Percentiles rank a stretch among this genome's conserved stretches.
These are phyloP conservation scores for Chalaropsis thielavioides DNA, from an alignment of 2,329 filamentous ascomycete species.

Conservation along the genomic window DNA sequence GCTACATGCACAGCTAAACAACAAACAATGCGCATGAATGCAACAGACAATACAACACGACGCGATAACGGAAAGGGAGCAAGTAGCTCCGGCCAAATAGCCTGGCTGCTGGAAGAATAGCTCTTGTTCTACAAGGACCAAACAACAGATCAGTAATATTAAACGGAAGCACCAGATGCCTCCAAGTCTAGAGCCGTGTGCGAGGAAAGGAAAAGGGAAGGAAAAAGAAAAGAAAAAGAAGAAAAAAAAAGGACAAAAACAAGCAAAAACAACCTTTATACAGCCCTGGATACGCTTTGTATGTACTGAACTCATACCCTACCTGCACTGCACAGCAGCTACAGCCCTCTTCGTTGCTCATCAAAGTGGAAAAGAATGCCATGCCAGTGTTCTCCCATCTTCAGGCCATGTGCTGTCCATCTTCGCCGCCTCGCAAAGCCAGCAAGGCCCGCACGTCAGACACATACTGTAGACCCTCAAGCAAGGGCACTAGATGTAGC, in stretches of 20 bases:
- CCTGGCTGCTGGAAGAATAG: too few relatives aligned
- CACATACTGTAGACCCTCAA: conserved; percentile 91
- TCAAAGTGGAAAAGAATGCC: not conserved
- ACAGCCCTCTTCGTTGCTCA: not conserved
- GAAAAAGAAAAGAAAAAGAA: not conserved
- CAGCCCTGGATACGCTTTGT: not conserved
- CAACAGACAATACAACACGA: too few relatives aligned
- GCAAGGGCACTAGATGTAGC: conserved; percentile 76
- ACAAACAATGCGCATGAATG: too few relatives aligned
- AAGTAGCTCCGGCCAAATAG: too few relatives aligned
- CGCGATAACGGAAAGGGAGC: too few relatives aligned
- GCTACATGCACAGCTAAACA: too few relatives aligned
- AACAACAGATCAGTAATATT: not conserved
- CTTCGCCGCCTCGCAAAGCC: conserved; percentile 75
- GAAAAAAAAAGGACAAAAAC: not conserved
- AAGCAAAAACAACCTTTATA: not conserved
- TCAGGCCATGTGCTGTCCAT: conserved; percentile 44
- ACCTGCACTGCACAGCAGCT: not conserved
- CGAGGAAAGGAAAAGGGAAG: too few relatives aligned
- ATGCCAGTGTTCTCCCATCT: not conserved
- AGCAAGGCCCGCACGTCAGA: conserved; percentile 87
- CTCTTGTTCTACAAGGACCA: not conserved
- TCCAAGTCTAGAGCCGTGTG: too few relatives aligned
- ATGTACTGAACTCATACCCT: conserved; percentile 1
- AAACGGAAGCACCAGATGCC: not conserved